Conservation (phyloP, 768 basidiomycete species). For the Auricularia sp. region DNA sequence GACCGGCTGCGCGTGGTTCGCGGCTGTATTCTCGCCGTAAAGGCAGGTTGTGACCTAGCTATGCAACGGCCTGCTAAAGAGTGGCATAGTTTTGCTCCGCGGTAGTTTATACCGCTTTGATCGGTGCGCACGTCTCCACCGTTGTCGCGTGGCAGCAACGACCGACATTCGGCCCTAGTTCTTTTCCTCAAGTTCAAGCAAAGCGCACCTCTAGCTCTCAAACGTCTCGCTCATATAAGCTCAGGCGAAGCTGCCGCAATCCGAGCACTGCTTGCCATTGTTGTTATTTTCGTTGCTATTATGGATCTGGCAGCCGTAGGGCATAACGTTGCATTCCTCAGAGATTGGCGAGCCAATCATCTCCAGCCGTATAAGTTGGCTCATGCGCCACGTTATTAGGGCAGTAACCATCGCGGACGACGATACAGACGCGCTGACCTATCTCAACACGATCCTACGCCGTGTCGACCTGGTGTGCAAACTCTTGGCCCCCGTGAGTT, state of each 20-base stretch:
- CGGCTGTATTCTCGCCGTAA: conserved; percentile 29
- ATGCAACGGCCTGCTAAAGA: not conserved
- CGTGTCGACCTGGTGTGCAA: conserved; percentile 37
- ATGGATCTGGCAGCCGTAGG: conserved; percentile 32
- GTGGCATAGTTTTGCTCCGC: not conserved
- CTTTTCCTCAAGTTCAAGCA: not conserved
- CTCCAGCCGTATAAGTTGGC: not conserved
- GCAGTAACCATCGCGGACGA: conserved; percentile 31
- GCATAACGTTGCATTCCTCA: conserved; percentile 36
- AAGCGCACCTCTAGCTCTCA: conserved; percentile 7
- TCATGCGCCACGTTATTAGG: not conserved
- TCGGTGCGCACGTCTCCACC: conserved; percentile 21
- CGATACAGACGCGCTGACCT: conserved; percentile 26
- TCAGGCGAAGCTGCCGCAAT: conserved; percentile 8
- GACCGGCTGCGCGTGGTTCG: conserved; percentile 31
- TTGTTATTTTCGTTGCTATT: conserved; percentile 26
- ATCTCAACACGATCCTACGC: conserved; percentile 31
- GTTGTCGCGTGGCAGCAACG: conserved; percentile 23
- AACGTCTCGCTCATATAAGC: conserved; percentile 7
- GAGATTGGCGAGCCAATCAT: conserved; percentile 31
- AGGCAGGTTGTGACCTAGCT: conserved; percentile 20
- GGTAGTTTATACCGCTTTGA: not conserved
- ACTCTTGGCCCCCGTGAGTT: conserved; percentile 30
- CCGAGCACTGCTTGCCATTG: conserved; percentile 24
- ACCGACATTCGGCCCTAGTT: not conserved